phyloP scores from a whole-genome alignment of 768 basidiomycete genomes.

The Kwoniella europaea region DNA sequence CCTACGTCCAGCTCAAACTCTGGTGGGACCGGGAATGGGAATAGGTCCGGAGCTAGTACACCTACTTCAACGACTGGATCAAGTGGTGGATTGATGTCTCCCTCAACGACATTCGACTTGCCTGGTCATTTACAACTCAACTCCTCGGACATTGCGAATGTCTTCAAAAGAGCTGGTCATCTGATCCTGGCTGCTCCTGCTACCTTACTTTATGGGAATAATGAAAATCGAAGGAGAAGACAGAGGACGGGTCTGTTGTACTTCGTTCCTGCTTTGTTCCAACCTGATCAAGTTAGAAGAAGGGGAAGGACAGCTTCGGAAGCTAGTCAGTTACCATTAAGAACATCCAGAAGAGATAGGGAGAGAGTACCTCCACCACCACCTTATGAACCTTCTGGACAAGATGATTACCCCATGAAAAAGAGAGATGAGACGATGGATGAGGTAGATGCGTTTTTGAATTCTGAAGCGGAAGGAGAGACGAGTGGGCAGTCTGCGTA shows the following conservation, averaged over 20 bases:
- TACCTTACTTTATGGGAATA: conserved; percentile 29
- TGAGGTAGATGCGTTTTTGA: conserved; percentile 39
- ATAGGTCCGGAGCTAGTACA: conserved; percentile 5
- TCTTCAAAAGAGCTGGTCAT: conserved; percentile 43
- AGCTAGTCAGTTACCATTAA: conserved; percentile 36
- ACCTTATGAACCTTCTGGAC: conserved; percentile 35
- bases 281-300: conserved; percentile 20
- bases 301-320: conserved; percentile 43
- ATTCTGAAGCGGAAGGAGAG: conserved; percentile 19
- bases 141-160: conserved; percentile 35
- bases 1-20: conserved; percentile 21
- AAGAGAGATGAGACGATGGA: conserved; percentile 25
- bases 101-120: conserved; percentile 18
- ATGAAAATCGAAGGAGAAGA: conserved; percentile 4
- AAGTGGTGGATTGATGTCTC: conserved; percentile 9
- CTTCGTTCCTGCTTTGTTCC: conserved; percentile 47
- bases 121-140: conserved; percentile 7
- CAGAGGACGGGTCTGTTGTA: conserved; percentile 38
- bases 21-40: not conserved
- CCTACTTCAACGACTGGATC: conserved; percentile 24
- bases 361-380: conserved; percentile 28
- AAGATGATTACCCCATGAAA: conserved; percentile 4
- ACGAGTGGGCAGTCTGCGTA: not conserved
- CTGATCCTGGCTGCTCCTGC: conserved; percentile 48
- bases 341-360: conserved; percentile 22